Percentiles rank a stretch among this genome's conserved stretches.
These are phyloP conservation scores for Fusarium buharicum DNA, from an alignment of 2,329 filamentous ascomycete genomes.

Conservation along the genomic window DNA sequence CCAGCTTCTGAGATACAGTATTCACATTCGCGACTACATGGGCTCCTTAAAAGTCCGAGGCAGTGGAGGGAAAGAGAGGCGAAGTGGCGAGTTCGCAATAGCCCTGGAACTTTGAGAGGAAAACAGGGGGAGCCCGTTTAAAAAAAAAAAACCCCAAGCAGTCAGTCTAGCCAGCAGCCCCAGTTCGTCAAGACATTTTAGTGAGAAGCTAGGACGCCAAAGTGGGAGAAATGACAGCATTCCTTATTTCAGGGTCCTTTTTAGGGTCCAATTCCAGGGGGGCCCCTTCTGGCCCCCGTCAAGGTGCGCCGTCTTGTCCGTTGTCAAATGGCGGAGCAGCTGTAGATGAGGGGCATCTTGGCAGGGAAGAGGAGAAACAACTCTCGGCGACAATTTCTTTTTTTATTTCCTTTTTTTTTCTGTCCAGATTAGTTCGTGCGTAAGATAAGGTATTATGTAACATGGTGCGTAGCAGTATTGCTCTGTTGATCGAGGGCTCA, in stretches of 20 bases:
- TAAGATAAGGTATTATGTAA: neutral
- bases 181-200: neutral
- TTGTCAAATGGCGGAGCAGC: slow-evolving; percentile 15
- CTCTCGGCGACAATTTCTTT: slow-evolving; percentile 7
- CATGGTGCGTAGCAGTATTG: neutral
- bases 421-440: no score
- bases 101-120: slow-evolving; percentile 21
- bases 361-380: slow-evolving; percentile 7
- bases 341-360: slow-evolving; percentile 14
- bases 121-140: slow-evolving; percentile 11
- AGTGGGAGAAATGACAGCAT: slow-evolving; percentile 30
- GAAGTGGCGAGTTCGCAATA: slow-evolving; percentile 5
- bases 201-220: slow-evolving; percentile 19
- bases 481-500: slow-evolving; percentile 3
- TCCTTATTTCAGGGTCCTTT: slow-evolving; percentile 35
- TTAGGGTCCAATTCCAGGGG: slow-evolving; percentile 25
- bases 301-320: slow-evolving; percentile 15
- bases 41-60: slow-evolving; percentile 1
- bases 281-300: neutral
- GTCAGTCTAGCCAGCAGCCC: no score
- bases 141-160: neutral
- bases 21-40: neutral
- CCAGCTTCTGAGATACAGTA: slow-evolving; percentile 6
- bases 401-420: neutral
- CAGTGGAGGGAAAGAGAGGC: slow-evolving; percentile 16